Conservation (phyloP, 192 early-diverging fungal genomes). For the Backusella mclennaniae region DNA sequence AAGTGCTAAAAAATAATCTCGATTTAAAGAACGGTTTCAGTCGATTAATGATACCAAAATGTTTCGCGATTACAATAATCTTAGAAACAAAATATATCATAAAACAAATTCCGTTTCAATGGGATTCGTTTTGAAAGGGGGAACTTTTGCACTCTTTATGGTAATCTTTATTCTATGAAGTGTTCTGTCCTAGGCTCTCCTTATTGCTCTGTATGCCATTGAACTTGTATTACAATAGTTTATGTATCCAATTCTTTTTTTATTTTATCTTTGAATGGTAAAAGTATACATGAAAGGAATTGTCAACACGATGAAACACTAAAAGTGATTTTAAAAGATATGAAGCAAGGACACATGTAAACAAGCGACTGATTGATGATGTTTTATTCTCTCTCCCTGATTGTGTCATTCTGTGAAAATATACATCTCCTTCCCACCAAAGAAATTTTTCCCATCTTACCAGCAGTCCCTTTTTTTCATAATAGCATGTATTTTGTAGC, state of each 20-base stretch:
- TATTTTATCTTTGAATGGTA: not conserved
- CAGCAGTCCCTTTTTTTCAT: not conserved
- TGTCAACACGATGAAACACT: not conserved
- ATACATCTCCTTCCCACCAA: not conserved
- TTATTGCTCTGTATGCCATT: not conserved
- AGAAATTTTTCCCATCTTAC: not conserved
- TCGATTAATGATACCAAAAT: not conserved
- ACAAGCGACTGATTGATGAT: not conserved
- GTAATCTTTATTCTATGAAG: not conserved
- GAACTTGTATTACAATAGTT: not conserved
- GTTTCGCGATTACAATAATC: not conserved
- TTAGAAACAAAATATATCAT: not conserved
- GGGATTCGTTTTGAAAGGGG: not conserved
- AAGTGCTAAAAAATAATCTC: not conserved
- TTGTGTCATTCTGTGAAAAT: not conserved
- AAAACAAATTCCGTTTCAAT: not conserved
- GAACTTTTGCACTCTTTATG: not conserved
- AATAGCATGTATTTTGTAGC: not conserved
- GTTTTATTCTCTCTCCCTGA: not conserved
- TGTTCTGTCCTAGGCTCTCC: not conserved
- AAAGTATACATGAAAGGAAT: not conserved
- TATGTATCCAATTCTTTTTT: not conserved
- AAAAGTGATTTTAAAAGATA: not conserved
- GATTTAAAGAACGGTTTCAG: not conserved
- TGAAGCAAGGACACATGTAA: not conserved